Conservation (phyloP, 805 yeast genomes). For the Peterozyma xylosa region DNA sequence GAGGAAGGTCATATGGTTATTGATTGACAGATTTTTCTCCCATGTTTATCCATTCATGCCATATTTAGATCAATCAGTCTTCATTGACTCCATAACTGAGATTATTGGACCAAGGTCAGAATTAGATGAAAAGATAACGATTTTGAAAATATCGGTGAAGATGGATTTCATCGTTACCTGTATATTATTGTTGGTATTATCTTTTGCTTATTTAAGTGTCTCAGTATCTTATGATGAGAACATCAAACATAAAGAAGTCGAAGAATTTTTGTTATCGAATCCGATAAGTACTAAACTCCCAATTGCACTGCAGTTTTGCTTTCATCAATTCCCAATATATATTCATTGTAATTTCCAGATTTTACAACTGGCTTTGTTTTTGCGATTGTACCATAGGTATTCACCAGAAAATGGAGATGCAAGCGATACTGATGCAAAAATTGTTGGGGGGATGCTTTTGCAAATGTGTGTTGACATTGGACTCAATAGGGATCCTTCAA, state of each 20-base stretch:
- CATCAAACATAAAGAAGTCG: slow-evolving; percentile 9
- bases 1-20: slow-evolving; percentile 35
- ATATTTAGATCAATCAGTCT: slow-evolving; percentile 29
- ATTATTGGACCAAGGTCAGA: slow-evolving; percentile 24
- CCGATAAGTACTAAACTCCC: slow-evolving; percentile 34
- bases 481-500: slow-evolving; percentile 60
- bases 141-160: slow-evolving; percentile 10
- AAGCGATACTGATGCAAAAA: slow-evolving; percentile 35
- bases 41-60: slow-evolving; percentile 42
- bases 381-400: slow-evolving; percentile 33
- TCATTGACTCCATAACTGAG: slow-evolving; percentile 23
- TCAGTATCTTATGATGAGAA: slow-evolving; percentile 17
- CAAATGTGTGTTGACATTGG: slow-evolving; percentile 68
- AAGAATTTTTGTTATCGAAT: slow-evolving; percentile 21
- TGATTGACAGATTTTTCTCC: slow-evolving; percentile 33
- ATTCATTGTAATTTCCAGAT: slow-evolving; percentile 34
- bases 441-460: slow-evolving; percentile 45
- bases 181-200: slow-evolving; percentile 16
- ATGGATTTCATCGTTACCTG: slow-evolving; percentile 17
- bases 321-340: slow-evolving; percentile 36
- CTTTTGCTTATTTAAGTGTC: slow-evolving; percentile 1
- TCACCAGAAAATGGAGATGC: slow-evolving; percentile 45
- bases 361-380: slow-evolving; percentile 35
- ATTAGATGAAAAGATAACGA: slow-evolving; percentile 1
- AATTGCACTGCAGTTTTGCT: slow-evolving; percentile 37